A percentile compares a stretch with the other conserved stretches of the same genome.
These are phyloP conservation scores for Solanum habrochaites DNA, from an alignment of 257 asterid species.

Conservation along the genomic window DNA sequence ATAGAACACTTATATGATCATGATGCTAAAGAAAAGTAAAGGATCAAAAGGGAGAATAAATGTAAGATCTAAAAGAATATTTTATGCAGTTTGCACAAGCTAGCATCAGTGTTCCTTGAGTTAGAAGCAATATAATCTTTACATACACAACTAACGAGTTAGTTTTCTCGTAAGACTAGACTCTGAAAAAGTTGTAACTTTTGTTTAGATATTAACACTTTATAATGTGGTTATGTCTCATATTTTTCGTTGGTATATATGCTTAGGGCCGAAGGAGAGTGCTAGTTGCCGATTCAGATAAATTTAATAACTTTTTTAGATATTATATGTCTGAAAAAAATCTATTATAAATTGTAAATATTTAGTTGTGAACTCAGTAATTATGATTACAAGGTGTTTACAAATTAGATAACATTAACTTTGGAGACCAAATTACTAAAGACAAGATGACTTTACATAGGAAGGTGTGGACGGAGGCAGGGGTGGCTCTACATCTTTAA, in stretches of 20 bases:
- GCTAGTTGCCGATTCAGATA: accelerated
- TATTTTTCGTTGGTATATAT: neutral
- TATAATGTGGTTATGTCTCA: neutral
- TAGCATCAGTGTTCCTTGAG: neutral
- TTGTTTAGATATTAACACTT: neutral
- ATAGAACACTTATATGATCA: neutral
- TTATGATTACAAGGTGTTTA: neutral
- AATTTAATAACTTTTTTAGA: neutral
- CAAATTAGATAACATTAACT: neutral
- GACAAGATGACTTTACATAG: too few species aligned
- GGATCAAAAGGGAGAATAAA: neutral
- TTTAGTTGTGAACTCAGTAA: neutral
- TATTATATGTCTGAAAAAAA: neutral
- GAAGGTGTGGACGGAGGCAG: neutral
- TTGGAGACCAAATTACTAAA: neutral
- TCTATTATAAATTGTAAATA: neutral
- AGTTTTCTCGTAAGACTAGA: neutral
- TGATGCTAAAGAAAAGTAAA: neutral
- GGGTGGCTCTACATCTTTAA: too few species aligned
- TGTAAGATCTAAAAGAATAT: neutral
- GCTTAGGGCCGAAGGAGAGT: neutral
- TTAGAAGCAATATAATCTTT: neutral
- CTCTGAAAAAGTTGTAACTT: neutral
- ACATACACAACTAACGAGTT: neutral
- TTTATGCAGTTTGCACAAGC: neutral